Percentiles rank a stretch among this genome's conserved stretches.
Evolutionary conservation across 176 grass and related monocot genomes (phyloP).

Genomic region (Lolium multiflorum): DNA sequence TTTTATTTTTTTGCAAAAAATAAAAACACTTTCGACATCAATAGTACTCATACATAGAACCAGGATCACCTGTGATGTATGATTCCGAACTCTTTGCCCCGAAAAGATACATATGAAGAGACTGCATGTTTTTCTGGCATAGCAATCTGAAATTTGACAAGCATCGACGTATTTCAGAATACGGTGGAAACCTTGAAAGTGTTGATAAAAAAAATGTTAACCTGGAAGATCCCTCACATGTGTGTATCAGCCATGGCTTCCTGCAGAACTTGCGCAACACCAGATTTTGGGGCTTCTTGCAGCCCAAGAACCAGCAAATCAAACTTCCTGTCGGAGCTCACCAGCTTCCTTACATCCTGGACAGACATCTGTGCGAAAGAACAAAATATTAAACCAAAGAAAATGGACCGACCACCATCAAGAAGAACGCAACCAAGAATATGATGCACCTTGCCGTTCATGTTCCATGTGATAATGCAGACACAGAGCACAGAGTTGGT

Average conservation of each 20-base stretch:
- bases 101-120: conserved; percentile 69
- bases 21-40: neutral
- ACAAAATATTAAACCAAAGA: neutral
- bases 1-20: neutral
- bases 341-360: conserved; percentile 58
- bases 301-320: conserved; percentile 64
- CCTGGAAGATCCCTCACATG: conserved; percentile 10
- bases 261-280: conserved; percentile 52
- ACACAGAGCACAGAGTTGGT: conserved; percentile 47
- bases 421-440: neutral
- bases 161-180: neutral
- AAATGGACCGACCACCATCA: neutral
- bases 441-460: conserved; percentile 65
- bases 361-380: conserved; percentile 43
- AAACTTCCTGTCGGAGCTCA: conserved; percentile 56
- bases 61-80: conserved; percentile 49
- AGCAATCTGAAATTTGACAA: conserved; percentile 50
- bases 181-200: neutral
- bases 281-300: conserved; percentile 63
- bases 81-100: conserved; percentile 53
- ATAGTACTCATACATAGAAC: neutral
- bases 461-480: conserved; percentile 75
- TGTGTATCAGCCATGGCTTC: conserved; percentile 60
- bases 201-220: neutral
- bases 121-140: conserved; percentile 64